phyloP scores from a whole-genome alignment of 1,139 yeast genomes.

The Hyphopichia burtonii region DNA sequence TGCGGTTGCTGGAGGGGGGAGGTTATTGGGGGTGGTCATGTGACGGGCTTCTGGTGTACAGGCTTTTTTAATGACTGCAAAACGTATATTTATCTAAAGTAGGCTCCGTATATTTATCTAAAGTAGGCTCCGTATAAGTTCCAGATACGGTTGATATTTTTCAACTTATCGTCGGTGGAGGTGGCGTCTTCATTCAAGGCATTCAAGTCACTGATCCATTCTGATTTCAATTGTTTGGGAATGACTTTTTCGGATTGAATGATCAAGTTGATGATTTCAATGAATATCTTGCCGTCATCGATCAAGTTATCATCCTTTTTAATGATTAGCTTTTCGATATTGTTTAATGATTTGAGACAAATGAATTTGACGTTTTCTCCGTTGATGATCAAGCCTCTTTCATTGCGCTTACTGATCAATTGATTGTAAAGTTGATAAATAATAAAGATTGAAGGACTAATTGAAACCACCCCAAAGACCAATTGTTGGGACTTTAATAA shows the following conservation, averaged over 20 bases:
- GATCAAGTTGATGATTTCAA: constrained; percentile 58
- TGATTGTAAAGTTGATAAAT: constrained; percentile 39
- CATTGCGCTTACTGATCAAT: constrained; percentile 24
- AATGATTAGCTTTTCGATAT: constrained; percentile 53
- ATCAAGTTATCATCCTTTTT: constrained; percentile 14
- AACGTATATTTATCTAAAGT: no score
- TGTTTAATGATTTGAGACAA: constrained; percentile 55
- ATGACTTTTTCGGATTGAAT: constrained; percentile 46
- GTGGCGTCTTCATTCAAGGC: constrained; percentile 42
- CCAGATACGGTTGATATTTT: constrained; percentile 53
- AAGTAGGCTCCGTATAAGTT: constrained; percentile 48
- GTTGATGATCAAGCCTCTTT: constrained; percentile 32
- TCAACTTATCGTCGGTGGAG: constrained; percentile 31
- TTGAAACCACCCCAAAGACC: constrained; percentile 87
- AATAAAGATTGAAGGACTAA: constrained; percentile 75
- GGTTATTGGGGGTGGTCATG: no score
- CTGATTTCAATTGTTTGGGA: constrained; percentile 44
- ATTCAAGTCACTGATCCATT: constrained; percentile 57
- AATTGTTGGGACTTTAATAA: constrained; percentile 86
- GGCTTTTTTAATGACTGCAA: no score
- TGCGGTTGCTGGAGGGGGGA: no score
- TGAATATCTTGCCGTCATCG: constrained; percentile 47
- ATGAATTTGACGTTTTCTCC: constrained; percentile 40
- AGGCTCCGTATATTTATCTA: no score
- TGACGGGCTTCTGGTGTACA: no score